phyloP scores from a whole-genome alignment of 495 filamentous ascomycete species.

The Gamarada debralockiae region DNA sequence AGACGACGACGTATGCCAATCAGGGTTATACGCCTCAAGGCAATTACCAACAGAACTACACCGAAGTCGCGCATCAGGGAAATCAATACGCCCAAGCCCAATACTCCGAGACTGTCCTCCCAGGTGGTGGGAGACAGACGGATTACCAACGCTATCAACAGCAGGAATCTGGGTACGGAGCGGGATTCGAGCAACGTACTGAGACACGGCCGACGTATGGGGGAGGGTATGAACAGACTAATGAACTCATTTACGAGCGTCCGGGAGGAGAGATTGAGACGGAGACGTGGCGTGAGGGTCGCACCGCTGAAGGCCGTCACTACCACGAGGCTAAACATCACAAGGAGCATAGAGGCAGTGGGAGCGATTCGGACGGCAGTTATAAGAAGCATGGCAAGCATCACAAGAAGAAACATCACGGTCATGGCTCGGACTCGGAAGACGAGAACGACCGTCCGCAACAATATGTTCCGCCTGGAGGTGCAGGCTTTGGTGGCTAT shows the following conservation, averaged over 20 bases:
- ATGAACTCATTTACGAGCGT: constrained; percentile 13
- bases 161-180: constrained; percentile 8
- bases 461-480: neutral
- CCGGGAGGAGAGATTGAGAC: constrained; percentile 14
- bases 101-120: constrained; percentile 31
- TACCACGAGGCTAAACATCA: constrained; percentile 12
- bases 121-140: constrained; percentile 31
- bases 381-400: constrained; percentile 17
- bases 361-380: constrained; percentile 1
- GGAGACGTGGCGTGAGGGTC: constrained; percentile 17
- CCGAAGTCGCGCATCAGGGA: constrained; percentile 25
- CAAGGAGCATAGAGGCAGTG: constrained; percentile 5
- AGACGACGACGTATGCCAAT: constrained; percentile 21
- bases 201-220: constrained; percentile 12
- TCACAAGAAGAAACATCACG: constrained; percentile 12
- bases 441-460: constrained; percentile 1
- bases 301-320: constrained; percentile 10
- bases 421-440: neutral
- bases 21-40: constrained; percentile 32
- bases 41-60: constrained; percentile 32
- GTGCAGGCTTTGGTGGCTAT: neutral
- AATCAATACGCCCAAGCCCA: constrained; percentile 37
- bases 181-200: constrained; percentile 15
- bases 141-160: constrained; percentile 37
- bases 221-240: constrained; percentile 24